These are phyloP conservation scores for Suhomyces guaymorum DNA, from an alignment of 1,139 yeast species.

Conservation along the genomic window DNA sequence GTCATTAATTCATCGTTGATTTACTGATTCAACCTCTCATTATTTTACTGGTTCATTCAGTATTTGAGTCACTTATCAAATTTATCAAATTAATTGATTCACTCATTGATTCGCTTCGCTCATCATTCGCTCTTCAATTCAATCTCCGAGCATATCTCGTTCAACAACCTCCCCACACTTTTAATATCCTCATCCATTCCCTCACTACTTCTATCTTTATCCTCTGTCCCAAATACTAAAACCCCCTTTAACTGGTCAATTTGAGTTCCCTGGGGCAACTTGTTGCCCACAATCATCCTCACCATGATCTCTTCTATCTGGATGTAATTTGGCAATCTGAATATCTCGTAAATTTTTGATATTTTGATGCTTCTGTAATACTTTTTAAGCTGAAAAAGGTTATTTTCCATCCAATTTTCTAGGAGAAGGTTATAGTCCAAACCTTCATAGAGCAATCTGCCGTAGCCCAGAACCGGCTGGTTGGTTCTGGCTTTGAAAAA, in stretches of 20 bases:
- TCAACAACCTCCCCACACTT: conserved; percentile 26
- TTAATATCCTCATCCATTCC: conserved; percentile 19
- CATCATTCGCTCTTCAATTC: conserved; percentile 9
- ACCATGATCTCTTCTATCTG: conserved; percentile 29
- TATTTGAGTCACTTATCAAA: background rate
- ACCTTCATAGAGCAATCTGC: conserved; percentile 12
- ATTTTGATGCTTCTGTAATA: conserved; percentile 32
- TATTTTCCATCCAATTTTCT: conserved; percentile 34
- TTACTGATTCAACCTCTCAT: too few relatives aligned
- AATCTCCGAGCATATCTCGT: conserved; percentile 15
- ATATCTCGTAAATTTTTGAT: conserved; percentile 18
- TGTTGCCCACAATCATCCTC: conserved; percentile 37
- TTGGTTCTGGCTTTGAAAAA: conserved; percentile 17
- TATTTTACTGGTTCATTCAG: too few relatives aligned
- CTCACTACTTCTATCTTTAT: conserved; percentile 2
- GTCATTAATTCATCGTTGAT: too few relatives aligned
- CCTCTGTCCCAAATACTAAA: conserved; percentile 27
- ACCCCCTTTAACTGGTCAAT: conserved; percentile 36
- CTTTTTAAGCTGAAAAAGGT: conserved; percentile 30
- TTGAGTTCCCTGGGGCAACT: conserved; percentile 31
- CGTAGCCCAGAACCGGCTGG: conserved; percentile 6
- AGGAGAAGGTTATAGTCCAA: conserved; percentile 20
- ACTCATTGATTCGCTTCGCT: too few relatives aligned
- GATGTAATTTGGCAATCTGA: conserved; percentile 15
- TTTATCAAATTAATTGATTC: too few relatives aligned